phyloP scores from a whole-genome alignment of 345 rosid genomes.

The Sisymbrium altissimum region DNA sequence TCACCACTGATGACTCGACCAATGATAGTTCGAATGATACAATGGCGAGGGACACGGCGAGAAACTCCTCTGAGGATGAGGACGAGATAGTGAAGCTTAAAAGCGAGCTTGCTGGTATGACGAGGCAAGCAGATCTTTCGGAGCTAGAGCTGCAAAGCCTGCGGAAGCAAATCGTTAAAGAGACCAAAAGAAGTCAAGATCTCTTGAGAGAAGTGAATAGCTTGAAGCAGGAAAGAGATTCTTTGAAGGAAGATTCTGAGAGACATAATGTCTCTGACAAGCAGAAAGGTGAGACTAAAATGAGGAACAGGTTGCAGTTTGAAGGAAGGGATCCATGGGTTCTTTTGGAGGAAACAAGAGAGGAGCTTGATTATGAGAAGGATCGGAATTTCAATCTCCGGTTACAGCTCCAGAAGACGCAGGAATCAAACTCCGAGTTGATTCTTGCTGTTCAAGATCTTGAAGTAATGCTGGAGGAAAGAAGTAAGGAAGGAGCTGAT shows the following conservation, averaged over 20 bases:
- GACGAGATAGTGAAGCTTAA: conserved; percentile 59
- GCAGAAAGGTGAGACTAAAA: conserved; percentile 39
- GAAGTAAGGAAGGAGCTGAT: conserved; percentile 40
- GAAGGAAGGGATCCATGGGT: conserved; percentile 58
- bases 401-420: conserved; percentile 82
- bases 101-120: conserved; percentile 52
- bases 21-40: conserved; percentile 46
- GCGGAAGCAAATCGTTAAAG: conserved; percentile 81
- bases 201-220: conserved; percentile 56
- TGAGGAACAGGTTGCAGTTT: conserved; percentile 48
- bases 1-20: conserved; percentile 51
- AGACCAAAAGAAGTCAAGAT: conserved; percentile 79
- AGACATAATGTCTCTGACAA: conserved; percentile 52
- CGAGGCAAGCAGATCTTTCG: conserved; percentile 72
- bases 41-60: conserved; percentile 36
- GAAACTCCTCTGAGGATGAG: conserved; percentile 34
- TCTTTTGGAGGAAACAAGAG: conserved; percentile 68
- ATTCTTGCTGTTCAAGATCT: conserved; percentile 86
- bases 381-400: conserved; percentile 62
- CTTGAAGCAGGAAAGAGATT: conserved; percentile 74
- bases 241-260: conserved; percentile 48
- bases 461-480: conserved; percentile 71
- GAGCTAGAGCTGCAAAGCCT: conserved; percentile 84
- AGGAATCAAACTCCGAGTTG: conserved; percentile 83
- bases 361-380: conserved; percentile 71